Base-by-base conservation (phyloP, 352 stramenopile species). In the Phytophthora sansomeana region DNA sequence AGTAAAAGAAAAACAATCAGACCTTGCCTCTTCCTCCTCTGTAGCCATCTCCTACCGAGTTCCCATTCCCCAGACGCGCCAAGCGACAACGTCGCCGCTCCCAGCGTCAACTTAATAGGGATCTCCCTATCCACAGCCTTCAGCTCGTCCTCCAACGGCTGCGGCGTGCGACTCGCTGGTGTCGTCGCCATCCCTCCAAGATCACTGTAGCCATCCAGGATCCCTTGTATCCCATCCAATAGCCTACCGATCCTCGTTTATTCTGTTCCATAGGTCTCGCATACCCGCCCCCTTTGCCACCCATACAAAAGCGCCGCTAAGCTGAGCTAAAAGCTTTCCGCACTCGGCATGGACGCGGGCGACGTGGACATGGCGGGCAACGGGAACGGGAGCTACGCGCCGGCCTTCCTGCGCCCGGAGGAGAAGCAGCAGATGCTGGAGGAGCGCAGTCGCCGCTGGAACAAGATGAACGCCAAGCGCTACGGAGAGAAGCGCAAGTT, bases 401-500 rank as follows among this genome's bases (percentile, higher is more conserved):
- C 50, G 19, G 54, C 55, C 26, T 70, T 70, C n/a, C 43, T 74
- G 32, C 66, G 63, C 11, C 55, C 85, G 6, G 83, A 93, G 32
- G 76, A 89, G 57, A 83, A 87, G 59, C 71, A 80, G 14, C 70
- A 80, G 69, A 75, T 85, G 70, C 64, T 96, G 29, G 86, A 95
- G 43, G 88, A 96, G 70, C 88, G 88, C 48, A 90, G 85, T 60
- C 83, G 83, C 9, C 86, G 86, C 50, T 96, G 88, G 88, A 71
- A 78, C 50, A 96, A 96, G 61, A 89, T 94, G 72, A 98, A 99
- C 73, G 86, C 84, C 28, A 98, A 98, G 77, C 89, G 92, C 10
- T 99, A 99, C 78, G 90, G 94, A 52, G 87, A 97, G 63, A 98
- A 98, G 76, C 87, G 91, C 66, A 97, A 96, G 74, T 98, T 97